Evolutionary conservation across 2,329 filamentous ascomycete genomes (phyloP), one percentile per base, ranked within the genome.

Genomic region (Colletotrichum camelliae): DNA sequence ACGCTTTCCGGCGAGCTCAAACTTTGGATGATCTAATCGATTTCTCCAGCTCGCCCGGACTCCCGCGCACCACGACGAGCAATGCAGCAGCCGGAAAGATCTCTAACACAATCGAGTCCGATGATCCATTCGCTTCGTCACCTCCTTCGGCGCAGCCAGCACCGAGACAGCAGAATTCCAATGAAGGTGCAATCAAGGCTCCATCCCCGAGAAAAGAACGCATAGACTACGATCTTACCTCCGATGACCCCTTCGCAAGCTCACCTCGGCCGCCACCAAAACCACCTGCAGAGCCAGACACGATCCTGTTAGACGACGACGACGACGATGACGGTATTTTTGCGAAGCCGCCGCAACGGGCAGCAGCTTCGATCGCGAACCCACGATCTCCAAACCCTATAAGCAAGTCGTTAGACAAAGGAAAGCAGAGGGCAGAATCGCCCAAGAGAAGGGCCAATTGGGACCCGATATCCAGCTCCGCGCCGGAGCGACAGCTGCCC

Each of bases 401-500:
- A 7, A 48, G 10, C 6, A 18, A 4, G 5, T 16, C 15, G 2
- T 2, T 39, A 12, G 35, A 18, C 5, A 76, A 76, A 24, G 65
- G 74, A 4, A 77, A 78, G 39, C 13, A 67, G 16, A 75, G 70
- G 31, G 55, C 72, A 2, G 80, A 75, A 18, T 60, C 78, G 7
- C 74, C 80, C 7, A 84, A 77, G 61, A 72, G 79, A 24, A 78
- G 81, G 6, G 80, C 79, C 4, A 81, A 82, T 1, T 89, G 87
- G 88, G 88, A 89, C 78, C 88, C 87, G 0, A 90, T 90, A 67
- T 90, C 89, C 0, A 91, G 89, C 79, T 90, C 88, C 1, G 88
- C 88, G 5, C 89, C 88, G 1, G 86, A 89, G 61, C 72, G 74
- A 4, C 58, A 65, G 2, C 2, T 33, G 7, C 64, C 70, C 7